Evolutionary conservation across 2,329 filamentous ascomycete genomes (phyloP), one percentile per base, ranked within the genome.

Genomic region (Colletotrichum incanum): DNA sequence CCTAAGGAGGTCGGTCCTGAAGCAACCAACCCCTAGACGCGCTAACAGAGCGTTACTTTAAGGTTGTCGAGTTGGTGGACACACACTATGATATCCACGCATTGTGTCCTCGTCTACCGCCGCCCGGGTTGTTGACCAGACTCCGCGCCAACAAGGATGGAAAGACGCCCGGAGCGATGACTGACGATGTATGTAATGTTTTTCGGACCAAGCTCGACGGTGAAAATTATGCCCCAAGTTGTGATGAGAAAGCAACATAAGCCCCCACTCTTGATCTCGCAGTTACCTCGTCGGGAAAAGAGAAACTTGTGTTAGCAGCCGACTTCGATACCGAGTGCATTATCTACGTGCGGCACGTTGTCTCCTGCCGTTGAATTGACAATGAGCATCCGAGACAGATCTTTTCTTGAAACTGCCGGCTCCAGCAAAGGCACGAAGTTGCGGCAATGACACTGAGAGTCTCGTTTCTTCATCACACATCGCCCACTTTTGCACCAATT

Each of bases 311-410:
- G 72, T 82, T 78, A 16, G 79, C 92, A 1, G 92, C 92, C 1
- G 92, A 92, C 80, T 94, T 94, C 54, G 89, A 92, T 1, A 90
- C 89, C 0, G 88, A 88, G 81, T 94, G 94, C 74, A 89, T 89
- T 75, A 20, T 91, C 91, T 0, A 90, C 79, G 8, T 86, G 85
- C 1, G 91, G 91, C 11, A 92, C 84, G 26, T 86, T 89, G 52
- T 91, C 86, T 11, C 92, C 92, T 0, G 92, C 91, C 0, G 92
- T 88, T 8, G 90, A 92, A 61, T 88, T 91, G 28, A 92, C 92
- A 52, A 92, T 87, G 50, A 94, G 86, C 39, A 94, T 87, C 31
- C 91, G 85, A 1, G 89, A 88, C 3, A 92, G 91, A 88, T 79
- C 77, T n/a, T 76, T 71, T 55, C 71, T 75, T 0, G 77, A 75